A percentile compares a stretch with the other conserved stretches of the same genome.
phyloP scores from a whole-genome alignment of 148 eudicot species.

The Rhododendron ovatum region DNA sequence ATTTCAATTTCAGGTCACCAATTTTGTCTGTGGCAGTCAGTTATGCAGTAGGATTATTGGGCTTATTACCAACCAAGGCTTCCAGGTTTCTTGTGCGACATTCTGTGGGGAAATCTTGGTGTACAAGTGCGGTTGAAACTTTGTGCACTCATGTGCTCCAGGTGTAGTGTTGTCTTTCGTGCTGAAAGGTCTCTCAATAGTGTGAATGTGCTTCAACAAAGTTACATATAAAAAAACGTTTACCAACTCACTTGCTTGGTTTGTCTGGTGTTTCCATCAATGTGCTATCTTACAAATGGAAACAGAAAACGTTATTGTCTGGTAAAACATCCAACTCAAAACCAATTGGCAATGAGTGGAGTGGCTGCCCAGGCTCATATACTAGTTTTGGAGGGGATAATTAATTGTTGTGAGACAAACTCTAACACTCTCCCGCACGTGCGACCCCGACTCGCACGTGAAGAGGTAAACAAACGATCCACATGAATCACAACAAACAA shows the following conservation, averaged over 20 bases:
- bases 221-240: background rate
- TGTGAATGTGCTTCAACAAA: background rate
- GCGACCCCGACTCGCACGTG: too few species aligned
- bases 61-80: conserved; percentile 43
- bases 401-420: too few species aligned
- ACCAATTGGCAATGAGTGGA: too few species aligned
- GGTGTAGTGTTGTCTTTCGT: conserved; percentile 30
- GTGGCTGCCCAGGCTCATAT: too few species aligned
- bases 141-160: conserved; percentile 54
- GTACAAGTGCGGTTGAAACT: conserved; percentile 62
- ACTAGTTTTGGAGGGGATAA: too few species aligned
- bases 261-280: background rate
- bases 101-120: conserved; percentile 71
- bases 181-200: background rate
- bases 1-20: conserved; percentile 45
- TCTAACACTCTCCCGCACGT: too few species aligned
- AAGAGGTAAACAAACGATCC: too few species aligned
- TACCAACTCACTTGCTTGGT: background rate
- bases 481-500: too few species aligned
- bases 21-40: conserved; percentile 36
- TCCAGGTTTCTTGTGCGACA: conserved; percentile 53
- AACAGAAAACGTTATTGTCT: background rate
- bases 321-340: too few species aligned
- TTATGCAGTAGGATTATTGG: conserved; percentile 50
- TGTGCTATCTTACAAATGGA: background rate